Conservation (phyloP, 208 protist genomes). For the Sergeia podlipaevii region DNA sequence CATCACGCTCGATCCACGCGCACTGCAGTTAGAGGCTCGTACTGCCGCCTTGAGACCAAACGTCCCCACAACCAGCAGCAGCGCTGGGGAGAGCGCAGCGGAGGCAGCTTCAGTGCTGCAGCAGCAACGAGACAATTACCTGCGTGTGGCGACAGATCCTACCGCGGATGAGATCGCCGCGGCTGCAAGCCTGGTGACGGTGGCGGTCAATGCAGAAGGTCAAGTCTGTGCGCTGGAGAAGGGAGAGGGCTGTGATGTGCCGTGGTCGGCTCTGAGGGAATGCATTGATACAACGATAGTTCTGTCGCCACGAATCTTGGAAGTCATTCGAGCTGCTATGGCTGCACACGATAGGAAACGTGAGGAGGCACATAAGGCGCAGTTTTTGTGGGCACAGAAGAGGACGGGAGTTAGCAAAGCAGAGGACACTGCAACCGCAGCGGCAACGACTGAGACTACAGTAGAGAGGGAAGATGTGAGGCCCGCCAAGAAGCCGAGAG, state of each 20-base stretch:
- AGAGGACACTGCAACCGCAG: not conserved
- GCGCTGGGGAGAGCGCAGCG: not conserved
- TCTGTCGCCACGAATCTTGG: slow-evolving; percentile 43
- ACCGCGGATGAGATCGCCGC: slow-evolving; percentile 56
- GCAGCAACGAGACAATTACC: not conserved
- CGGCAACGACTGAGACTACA: too few species aligned
- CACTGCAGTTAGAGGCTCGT: slow-evolving; percentile 25
- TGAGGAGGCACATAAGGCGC: slow-evolving; percentile 41
- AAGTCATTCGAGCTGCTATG: slow-evolving; percentile 62
- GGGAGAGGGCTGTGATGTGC: slow-evolving; percentile 61
- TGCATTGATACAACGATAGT: slow-evolving; percentile 45
- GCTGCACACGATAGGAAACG: slow-evolving; percentile 52
- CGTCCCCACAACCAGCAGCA: not conserved
- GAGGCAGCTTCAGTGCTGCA: not conserved
- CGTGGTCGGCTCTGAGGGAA: slow-evolving; percentile 29
- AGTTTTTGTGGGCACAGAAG: slow-evolving; percentile 88
- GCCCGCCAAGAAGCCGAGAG: slow-evolving; percentile 15
- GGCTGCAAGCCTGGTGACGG: slow-evolving; percentile 53
- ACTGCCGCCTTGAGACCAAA: slow-evolving; percentile 18
- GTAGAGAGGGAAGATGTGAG: slow-evolving; percentile 3
- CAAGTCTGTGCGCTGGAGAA: slow-evolving; percentile 83
- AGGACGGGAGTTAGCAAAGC: slow-evolving; percentile 50
- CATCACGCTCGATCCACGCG: slow-evolving; percentile 45
- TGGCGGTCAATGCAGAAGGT: slow-evolving; percentile 79
- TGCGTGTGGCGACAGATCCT: slow-evolving; percentile 73